Evolutionary conservation across 805 yeast species (phyloP).

Genomic region (Ogataea philodendri): DNA sequence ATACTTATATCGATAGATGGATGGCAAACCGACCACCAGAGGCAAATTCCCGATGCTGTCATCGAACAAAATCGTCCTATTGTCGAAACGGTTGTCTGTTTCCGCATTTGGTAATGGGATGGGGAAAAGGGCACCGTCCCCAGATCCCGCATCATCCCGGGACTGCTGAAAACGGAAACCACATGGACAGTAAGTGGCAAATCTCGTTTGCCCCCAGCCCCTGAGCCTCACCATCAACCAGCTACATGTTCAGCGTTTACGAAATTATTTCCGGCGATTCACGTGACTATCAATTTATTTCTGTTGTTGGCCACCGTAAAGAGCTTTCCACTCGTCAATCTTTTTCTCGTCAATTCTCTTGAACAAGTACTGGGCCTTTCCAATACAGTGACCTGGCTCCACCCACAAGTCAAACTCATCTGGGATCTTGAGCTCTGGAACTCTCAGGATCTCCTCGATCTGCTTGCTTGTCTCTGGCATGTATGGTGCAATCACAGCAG

Average conservation of each 20-base stretch:
- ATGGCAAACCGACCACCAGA: slow-evolving; percentile 2
- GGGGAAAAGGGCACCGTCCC: slow-evolving; percentile 6
- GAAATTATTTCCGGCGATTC: slow-evolving; percentile 1
- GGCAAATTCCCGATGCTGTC: background rate
- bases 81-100: slow-evolving; percentile 3
- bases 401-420: slow-evolving; percentile 70
- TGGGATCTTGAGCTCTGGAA: slow-evolving; percentile 74
- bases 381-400: slow-evolving; percentile 80
- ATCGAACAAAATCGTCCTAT: background rate
- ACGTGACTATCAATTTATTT: slow-evolving; percentile 1
- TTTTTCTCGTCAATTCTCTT: slow-evolving; percentile 87
- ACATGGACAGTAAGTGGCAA: slow-evolving; percentile 4
- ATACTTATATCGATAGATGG: background rate
- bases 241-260: background rate
- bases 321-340: slow-evolving; percentile 80
- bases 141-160: background rate
- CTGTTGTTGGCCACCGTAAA: slow-evolving; percentile 76
- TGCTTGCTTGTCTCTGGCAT: slow-evolving; percentile 80
- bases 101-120: slow-evolving; percentile 6
- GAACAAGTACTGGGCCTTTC: slow-evolving; percentile 89
- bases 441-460: slow-evolving; percentile 78
- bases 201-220: slow-evolving; percentile 7
- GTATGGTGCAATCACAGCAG: slow-evolving; percentile 79
- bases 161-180: no score
- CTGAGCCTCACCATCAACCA: no score